Conservation (phyloP, 2,329 filamentous ascomycete species). For the Xylariaceae sp. region DNA sequence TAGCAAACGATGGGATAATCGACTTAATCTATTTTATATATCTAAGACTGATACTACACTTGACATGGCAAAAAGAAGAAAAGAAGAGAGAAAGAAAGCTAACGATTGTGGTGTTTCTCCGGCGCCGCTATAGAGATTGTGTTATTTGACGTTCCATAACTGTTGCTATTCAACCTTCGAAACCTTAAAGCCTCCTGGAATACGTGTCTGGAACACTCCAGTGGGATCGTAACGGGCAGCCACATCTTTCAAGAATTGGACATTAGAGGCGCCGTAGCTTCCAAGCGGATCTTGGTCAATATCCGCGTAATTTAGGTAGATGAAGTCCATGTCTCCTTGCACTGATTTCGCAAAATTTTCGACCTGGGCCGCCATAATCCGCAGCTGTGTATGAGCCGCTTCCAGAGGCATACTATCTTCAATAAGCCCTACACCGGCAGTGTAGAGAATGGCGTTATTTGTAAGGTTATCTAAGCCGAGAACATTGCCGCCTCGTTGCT, state of each 20-base stretch:
- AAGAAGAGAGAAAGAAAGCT: too few species aligned
- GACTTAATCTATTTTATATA: too few species aligned
- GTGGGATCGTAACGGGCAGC: constrained; percentile 39
- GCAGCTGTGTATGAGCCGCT: constrained; percentile 26
- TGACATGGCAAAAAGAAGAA: too few species aligned
- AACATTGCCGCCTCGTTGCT: constrained; percentile 34
- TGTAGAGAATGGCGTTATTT: constrained; percentile 31
- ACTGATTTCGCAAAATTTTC: constrained; percentile 31
- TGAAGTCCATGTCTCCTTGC: constrained; percentile 34
- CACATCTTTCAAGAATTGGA: constrained; percentile 35
- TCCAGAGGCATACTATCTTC: constrained; percentile 24
- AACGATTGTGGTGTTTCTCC: too few species aligned
- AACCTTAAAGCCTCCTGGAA: constrained; percentile 44
- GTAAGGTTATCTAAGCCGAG: constrained; percentile 34
- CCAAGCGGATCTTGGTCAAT: constrained; percentile 37
- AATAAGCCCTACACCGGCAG: constrained; percentile 26
- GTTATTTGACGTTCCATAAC: neutral
- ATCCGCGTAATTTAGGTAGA: constrained; percentile 44
- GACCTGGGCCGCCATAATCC: constrained; percentile 23
- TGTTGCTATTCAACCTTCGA: constrained; percentile 21
- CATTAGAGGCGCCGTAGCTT: constrained; percentile 38
- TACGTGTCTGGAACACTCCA: constrained; percentile 38
- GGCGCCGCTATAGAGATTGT: too few species aligned
- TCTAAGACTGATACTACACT: too few species aligned
- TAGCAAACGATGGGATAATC: too few species aligned